phyloP scores from a whole-genome alignment of 768 basidiomycete genomes.

The Stropharia rugosoannulata region DNA sequence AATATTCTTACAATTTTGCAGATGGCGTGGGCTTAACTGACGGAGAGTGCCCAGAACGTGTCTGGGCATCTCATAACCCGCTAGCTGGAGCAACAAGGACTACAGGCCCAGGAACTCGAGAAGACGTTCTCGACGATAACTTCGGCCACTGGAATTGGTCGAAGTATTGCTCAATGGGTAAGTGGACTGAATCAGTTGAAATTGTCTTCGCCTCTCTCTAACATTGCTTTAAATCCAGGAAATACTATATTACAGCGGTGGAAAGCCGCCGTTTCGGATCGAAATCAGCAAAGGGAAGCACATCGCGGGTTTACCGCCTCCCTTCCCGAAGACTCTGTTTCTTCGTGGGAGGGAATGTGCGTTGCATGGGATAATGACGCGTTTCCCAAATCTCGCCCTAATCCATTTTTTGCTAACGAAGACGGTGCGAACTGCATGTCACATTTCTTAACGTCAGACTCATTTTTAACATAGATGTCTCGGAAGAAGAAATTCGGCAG shows the following conservation, averaged over 20 bases:
- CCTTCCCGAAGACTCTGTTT: background rate
- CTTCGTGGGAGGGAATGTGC: conserved; percentile 3
- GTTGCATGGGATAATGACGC: background rate
- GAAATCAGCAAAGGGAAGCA: conserved; percentile 11
- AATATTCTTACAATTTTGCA: conserved; percentile 25
- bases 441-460: too few species aligned
- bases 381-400: background rate
- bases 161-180: conserved; percentile 13
- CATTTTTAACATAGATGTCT: too few species aligned
- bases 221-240: background rate
- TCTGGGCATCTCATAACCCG: conserved; percentile 28
- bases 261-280: background rate
- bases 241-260: background rate
- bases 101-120: conserved; percentile 25
- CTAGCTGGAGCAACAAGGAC: conserved; percentile 27
- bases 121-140: conserved; percentile 8
- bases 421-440: too few species aligned
- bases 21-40: conserved; percentile 25
- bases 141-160: conserved; percentile 23
- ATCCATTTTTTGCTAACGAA: too few species aligned
- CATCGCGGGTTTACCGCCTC: conserved; percentile 6
- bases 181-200: background rate
- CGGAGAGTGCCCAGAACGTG: conserved; percentile 29
- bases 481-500: background rate
- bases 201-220: background rate